Conservation (phyloP, 345 rosid species). For the Dimocarpus longan region DNA sequence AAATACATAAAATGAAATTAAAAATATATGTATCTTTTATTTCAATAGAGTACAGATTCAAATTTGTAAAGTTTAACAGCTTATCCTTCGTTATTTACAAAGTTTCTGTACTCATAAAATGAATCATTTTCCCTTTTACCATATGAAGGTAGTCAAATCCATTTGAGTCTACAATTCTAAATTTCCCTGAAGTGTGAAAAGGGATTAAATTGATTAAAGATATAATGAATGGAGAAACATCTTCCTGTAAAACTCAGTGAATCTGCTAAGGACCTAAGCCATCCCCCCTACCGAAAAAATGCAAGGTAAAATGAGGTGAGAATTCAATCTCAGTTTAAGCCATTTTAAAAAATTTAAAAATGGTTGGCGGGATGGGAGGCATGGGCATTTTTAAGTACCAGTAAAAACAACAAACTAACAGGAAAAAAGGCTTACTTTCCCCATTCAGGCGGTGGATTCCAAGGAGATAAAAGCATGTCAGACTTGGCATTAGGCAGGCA, state of each 20-base stretch:
- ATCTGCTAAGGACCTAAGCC: neutral
- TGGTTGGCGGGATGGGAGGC: neutral
- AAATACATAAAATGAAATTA: neutral
- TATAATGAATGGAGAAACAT: too few relatives aligned
- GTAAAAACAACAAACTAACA: conserved; percentile 10
- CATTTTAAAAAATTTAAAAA: too few relatives aligned
- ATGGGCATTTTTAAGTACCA: neutral
- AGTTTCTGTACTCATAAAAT: neutral
- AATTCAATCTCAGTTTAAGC: neutral
- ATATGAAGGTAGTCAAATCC: neutral
- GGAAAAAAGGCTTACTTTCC: conserved; percentile 69
- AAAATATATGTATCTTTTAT: too few relatives aligned
- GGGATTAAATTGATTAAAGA: neutral
- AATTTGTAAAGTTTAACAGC: neutral
- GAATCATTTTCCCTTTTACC: neutral
- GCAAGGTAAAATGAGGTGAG: neutral
- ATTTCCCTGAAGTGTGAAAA: neutral
- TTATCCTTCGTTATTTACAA: neutral
- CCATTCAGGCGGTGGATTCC: conserved; percentile 99
- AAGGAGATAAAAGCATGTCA: conserved; percentile 88
- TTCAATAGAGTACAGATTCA: too few relatives aligned
- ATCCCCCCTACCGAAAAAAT: too few relatives aligned
- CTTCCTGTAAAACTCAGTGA: too few relatives aligned
- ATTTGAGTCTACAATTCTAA: neutral
- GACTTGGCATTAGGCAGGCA: conserved; percentile 81